Evolutionary conservation across 1,139 yeast genomes (phyloP).

Genomic region (Kodamaea plutei): DNA sequence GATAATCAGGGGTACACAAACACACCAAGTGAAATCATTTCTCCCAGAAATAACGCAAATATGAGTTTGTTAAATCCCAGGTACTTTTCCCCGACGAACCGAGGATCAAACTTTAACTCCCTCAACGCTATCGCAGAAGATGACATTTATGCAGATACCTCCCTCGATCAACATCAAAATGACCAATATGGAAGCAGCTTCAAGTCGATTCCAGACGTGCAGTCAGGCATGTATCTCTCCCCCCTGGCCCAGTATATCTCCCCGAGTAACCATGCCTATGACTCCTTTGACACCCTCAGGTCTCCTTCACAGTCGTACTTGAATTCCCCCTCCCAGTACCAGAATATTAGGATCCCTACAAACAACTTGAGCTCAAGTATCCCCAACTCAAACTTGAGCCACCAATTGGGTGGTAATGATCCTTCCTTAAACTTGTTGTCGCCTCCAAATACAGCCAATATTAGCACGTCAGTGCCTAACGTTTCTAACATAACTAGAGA

Average conservation of each 20-base stretch:
- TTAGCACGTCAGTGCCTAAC: conserved; percentile 17
- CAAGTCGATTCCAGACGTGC: conserved; percentile 13
- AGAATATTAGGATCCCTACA: conserved; percentile 10
- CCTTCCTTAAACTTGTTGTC: conserved; percentile 19
- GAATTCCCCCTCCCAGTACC: conserved; percentile 29
- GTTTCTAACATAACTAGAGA: conserved; percentile 14
- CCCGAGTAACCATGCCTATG: conserved; percentile 13
- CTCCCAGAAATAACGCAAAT: conserved; percentile 15
- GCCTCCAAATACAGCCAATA: conserved; percentile 19
- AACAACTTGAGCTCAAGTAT: conserved; percentile 29
- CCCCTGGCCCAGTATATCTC: conserved; percentile 16
- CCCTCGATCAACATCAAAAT: conserved; percentile 30
- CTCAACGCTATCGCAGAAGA: conserved; percentile 35
- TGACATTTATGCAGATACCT: conserved; percentile 15
- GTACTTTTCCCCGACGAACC: conserved; percentile 38
- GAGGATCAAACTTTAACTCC: conserved; percentile 21
- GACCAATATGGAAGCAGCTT: conserved; percentile 15
- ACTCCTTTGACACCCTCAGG: conserved; percentile 27
- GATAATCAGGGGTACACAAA: conserved; percentile 18
- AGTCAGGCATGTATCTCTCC: conserved; percentile 13
- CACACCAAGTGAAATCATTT: conserved; percentile 32
- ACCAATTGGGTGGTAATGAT: conserved; percentile 15
- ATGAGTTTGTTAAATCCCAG: conserved; percentile 32
- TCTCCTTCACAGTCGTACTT: conserved; percentile 32
- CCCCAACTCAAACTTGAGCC: conserved; percentile 16